phyloP scores from a whole-genome alignment of 768 basidiomycete genomes.

The Pleurotus platypus region DNA sequence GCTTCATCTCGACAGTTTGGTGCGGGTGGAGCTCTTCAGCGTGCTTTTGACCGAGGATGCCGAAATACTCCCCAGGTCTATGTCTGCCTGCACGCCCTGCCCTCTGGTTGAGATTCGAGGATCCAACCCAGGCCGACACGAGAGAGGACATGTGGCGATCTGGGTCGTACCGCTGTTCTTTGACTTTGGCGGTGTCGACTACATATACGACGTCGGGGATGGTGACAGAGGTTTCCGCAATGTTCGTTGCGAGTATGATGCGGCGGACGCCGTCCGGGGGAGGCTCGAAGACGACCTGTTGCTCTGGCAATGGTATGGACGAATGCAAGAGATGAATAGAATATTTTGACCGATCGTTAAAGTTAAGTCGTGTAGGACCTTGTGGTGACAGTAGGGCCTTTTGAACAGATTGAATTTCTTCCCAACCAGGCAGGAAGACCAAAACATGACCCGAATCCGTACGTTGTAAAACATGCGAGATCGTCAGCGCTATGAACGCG shows the following conservation, averaged over 20 bases:
- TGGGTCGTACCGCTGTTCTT: constrained; percentile 88
- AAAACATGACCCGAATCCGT: constrained; percentile 85
- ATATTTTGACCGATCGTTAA: constrained; percentile 55
- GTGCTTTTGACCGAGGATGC: constrained; percentile 66
- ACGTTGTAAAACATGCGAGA: constrained; percentile 70
- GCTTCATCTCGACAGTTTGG: constrained; percentile 94
- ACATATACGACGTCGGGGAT: constrained; percentile 96
- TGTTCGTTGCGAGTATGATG: constrained; percentile 91
- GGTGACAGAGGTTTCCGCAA: constrained; percentile 93
- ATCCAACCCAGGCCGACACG: constrained; percentile 88
- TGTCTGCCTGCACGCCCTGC: constrained; percentile 93
- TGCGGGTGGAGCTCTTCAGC: constrained; percentile 65
- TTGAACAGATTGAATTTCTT: constrained; percentile 78
- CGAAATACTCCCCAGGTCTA: constrained; percentile 87
- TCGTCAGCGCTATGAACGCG: constrained; percentile 75
- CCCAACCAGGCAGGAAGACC: constrained; percentile 92
- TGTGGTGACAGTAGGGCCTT: constrained; percentile 49
- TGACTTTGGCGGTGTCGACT: constrained; percentile 84
- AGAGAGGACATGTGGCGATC: constrained; percentile 85
- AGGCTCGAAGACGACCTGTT: constrained; percentile 86
- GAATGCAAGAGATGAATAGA: constrained; percentile 86
- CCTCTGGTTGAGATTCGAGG: constrained; percentile 86
- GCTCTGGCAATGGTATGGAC: constrained; percentile 82
- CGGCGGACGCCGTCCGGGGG: constrained; percentile 75
- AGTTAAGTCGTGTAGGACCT: constrained; percentile 53